These are phyloP conservation scores for Echinosophora koreensis DNA, from an alignment of 306 rosid species.

Conservation along the genomic window DNA sequence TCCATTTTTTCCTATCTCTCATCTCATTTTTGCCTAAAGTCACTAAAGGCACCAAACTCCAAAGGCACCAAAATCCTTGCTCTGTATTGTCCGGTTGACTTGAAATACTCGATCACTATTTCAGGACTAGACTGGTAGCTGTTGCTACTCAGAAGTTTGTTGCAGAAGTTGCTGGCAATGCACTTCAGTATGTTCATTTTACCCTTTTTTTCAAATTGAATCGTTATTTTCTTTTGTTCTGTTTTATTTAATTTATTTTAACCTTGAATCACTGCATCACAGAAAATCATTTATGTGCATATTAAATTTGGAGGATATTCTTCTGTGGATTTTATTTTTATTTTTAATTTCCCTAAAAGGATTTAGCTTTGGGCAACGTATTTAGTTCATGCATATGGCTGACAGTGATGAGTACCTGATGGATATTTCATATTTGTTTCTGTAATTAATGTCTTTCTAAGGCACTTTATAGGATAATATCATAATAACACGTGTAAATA, in stretches of 20 bases:
- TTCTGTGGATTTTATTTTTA: background rate
- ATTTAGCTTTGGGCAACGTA: constrained; percentile 3
- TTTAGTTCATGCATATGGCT: constrained; percentile 13
- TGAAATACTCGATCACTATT: background rate
- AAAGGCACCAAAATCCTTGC: no score
- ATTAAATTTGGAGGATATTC: background rate
- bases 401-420: background rate
- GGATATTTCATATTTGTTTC: background rate
- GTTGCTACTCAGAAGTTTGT: constrained; percentile 93
- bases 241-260: background rate
- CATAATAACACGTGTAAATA: background rate
- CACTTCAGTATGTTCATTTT: constrained; percentile 67
- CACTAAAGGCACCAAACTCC: no score
- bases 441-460: background rate
- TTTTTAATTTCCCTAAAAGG: constrained; percentile 17
- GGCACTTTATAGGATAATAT: background rate
- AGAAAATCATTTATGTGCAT: constrained; percentile 3
- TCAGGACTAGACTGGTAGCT: constrained; percentile 84
- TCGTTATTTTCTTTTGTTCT: constrained; percentile 1
- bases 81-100: constrained; percentile 18
- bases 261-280: constrained; percentile 6
- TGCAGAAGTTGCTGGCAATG: constrained; percentile 83
- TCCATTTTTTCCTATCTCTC: no score
- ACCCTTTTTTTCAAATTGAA: constrained; percentile 6
- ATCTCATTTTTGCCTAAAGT: no score